Conservation (phyloP, 1,284 basidiomycete genomes). For the Kalmanozyma brasiliensis region DNA sequence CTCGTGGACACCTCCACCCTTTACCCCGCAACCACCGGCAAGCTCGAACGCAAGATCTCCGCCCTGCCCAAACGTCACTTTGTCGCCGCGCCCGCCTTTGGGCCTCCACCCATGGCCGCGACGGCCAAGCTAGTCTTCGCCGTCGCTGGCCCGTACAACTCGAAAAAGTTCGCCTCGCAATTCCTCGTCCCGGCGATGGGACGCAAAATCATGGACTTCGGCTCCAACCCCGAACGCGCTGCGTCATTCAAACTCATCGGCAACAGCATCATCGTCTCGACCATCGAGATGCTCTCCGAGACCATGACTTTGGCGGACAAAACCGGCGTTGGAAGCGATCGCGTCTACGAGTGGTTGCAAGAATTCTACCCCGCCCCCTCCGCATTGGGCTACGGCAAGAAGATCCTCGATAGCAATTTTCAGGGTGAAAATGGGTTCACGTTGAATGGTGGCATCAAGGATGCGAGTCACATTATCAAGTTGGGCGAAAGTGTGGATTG, state of each 20-base stretch:
- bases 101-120: conserved; percentile 72
- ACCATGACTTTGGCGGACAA: conserved; percentile 85
- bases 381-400: conserved; percentile 56
- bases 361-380: conserved; percentile 59
- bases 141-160: conserved; percentile 83
- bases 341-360: conserved; percentile 68
- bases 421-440: conserved; percentile 82
- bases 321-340: conserved; percentile 78
- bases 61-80: conserved; percentile 75
- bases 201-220: conserved; percentile 74
- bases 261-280: conserved; percentile 59
- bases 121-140: conserved; percentile 78
- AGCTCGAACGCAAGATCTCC: conserved; percentile 79
- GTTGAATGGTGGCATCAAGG: conserved; percentile 88
- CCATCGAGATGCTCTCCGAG: conserved; percentile 81
- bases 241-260: conserved; percentile 76
- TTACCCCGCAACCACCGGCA: conserved; percentile 61
- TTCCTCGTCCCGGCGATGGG: conserved; percentile 79
- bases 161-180: conserved; percentile 82
- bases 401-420: conserved; percentile 78
- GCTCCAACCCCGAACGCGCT: conserved; percentile 81
- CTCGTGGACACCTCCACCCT: conserved; percentile 54
- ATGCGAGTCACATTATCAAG: conserved; percentile 70
- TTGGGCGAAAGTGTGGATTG: conserved; percentile 75
- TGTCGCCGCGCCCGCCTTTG: conserved; percentile 84